Evolutionary conservation across 202 grass and related monocot species (phyloP), one percentile per base, ranked within the genome.

Genomic region (Panicum virgatum): DNA sequence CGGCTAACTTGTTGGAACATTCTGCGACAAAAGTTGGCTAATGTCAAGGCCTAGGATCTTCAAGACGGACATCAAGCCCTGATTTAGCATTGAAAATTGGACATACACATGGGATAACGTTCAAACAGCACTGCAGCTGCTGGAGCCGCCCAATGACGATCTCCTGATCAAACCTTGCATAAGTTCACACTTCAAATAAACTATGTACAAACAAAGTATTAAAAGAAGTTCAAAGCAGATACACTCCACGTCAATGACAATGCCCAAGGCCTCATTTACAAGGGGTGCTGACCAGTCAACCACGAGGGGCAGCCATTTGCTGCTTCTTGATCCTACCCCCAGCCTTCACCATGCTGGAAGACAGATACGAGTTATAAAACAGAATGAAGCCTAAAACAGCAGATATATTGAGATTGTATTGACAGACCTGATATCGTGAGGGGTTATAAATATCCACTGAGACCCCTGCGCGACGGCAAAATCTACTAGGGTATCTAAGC

Each of bases 381-480:
- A 42, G 69, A 34, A 34, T 7, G 10, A 1, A 36, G 57, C 39
- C 38, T 34, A 22, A 34, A 65, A 47, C 23, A 78, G 29, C 3
- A 32, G 22, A 25, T 7, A 79, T 4, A 67, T 16, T 16, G 61
- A 32, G 2, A 54, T 73, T 58, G 39, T 29, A 42, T 34, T 57
- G 38, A 40, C 67, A 53, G 12, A 98, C 96, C 96, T 98, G 91
- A 98, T 98, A 73, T 98, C 96, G 43, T 95, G 96, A 1, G 96
- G 96, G 19, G 90, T 95, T 83, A 98, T 98, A 79, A 98, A 93
- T 79, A 98, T 85, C 92, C 96, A 98, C 22, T 98, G 96, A 9
- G 90, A 95, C 2, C 92, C 92, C 77, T 98, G 96, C n/a, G 73
- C 77, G 20, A 87, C 86, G 46, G 96, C 92, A 72, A 98, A 98